Evolutionary conservation across 495 filamentous ascomycete genomes (phyloP).

Genomic region (Aspergillus mulundensis): DNA sequence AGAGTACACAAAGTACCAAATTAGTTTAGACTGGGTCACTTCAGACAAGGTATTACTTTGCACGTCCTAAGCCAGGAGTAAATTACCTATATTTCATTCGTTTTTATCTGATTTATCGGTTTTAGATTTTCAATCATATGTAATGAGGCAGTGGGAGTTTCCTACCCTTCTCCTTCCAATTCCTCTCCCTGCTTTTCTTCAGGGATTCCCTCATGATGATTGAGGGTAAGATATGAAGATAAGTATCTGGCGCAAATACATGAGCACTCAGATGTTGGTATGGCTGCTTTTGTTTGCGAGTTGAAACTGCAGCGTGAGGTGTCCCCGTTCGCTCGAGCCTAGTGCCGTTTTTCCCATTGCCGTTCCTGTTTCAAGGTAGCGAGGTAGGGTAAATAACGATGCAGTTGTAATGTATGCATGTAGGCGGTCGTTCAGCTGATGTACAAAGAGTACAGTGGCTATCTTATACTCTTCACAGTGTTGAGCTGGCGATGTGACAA

Average conservation of each 20-base stretch:
- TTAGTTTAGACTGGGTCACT: no score
- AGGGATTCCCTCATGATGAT: neutral
- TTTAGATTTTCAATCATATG: neutral
- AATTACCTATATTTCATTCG: neutral
- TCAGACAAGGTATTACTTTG: no score
- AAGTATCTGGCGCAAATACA: neutral
- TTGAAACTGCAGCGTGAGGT: conserved; percentile 19
- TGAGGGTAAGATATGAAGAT: neutral
- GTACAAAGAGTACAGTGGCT: no score
- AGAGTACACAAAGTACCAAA: no score
- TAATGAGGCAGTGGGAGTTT: neutral
- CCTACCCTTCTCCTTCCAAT: neutral
- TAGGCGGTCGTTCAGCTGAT: neutral
- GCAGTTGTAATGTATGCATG: neutral
- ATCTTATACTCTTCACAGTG: neutral
- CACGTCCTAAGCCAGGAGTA: no score
- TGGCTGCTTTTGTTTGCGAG: neutral
- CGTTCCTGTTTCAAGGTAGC: neutral
- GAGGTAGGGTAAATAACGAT: neutral
- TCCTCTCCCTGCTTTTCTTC: neutral
- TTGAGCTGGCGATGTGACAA: neutral
- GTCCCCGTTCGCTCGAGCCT: conserved; percentile 7
- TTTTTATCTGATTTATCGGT: neutral
- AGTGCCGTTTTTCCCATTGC: neutral
- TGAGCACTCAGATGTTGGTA: neutral